These are phyloP conservation scores for Penicillium sp. DNA, from an alignment of 2,329 filamentous ascomycete species.

Conservation along the genomic window DNA sequence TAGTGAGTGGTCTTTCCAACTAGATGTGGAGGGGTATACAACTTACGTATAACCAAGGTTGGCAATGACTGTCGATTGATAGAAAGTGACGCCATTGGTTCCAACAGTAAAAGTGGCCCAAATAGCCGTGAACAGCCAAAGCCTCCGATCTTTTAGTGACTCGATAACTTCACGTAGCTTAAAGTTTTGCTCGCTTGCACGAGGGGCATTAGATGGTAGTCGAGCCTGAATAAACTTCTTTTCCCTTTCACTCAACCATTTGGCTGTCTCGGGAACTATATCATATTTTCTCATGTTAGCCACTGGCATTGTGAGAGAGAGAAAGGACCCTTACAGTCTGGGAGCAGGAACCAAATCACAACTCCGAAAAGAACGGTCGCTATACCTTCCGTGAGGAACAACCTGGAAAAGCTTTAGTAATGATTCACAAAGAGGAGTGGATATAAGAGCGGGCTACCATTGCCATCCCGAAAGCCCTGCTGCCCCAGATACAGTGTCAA, in stretches of 20 bases:
- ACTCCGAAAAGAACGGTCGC: constrained; percentile 23
- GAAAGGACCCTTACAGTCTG: constrained; percentile 46
- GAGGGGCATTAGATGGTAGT: constrained; percentile 45
- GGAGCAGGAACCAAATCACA: constrained; percentile 40
- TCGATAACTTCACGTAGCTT: constrained; percentile 41
- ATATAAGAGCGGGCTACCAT: constrained; percentile 16
- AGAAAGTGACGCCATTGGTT: constrained; percentile 47
- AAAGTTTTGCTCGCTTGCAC: constrained; percentile 44
- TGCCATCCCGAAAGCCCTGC: constrained; percentile 34
- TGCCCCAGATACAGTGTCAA: constrained; percentile 41
- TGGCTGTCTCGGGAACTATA: constrained; percentile 45
- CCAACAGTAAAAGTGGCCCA: constrained; percentile 52
- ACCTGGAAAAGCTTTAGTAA: constrained; percentile 10
- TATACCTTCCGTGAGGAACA: constrained; percentile 27
- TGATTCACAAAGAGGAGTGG: not conserved
- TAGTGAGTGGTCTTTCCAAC: not conserved
- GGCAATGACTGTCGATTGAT: constrained; percentile 45
- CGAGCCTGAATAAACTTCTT: constrained; percentile 52
- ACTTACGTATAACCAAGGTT: constrained; percentile 46
- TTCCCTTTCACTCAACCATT: constrained; percentile 49
- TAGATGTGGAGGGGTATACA: too few species aligned
- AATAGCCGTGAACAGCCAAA: constrained; percentile 49
- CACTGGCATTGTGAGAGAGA: not conserved
- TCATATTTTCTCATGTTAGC: not conserved
- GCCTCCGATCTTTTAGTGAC: constrained; percentile 42